Conservation (phyloP, 306 rosid species). For the Hylodesmum podocarpum region DNA sequence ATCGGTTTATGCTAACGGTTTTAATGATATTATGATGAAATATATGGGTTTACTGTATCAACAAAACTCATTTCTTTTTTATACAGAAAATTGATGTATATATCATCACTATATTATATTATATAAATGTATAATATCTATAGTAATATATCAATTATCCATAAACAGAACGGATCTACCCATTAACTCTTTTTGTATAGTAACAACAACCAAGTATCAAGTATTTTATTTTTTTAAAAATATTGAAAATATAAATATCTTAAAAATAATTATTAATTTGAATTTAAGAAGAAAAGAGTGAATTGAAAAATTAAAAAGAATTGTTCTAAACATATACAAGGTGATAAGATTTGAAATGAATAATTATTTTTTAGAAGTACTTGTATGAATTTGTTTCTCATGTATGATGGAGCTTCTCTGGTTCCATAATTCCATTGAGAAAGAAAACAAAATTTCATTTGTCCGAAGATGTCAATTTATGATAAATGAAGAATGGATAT, state of each 20-base stretch:
- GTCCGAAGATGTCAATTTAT: not conserved
- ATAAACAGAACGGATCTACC: too few relatives aligned
- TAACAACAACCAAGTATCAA: too few relatives aligned
- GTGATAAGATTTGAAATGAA: not conserved
- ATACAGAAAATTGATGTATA: too few relatives aligned
- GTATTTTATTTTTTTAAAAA: too few relatives aligned
- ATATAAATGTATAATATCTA: too few relatives aligned
- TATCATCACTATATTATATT: too few relatives aligned
- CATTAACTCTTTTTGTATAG: too few relatives aligned
- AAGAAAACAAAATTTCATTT: not conserved
- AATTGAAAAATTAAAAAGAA: not conserved
- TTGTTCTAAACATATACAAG: not conserved
- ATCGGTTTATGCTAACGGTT: not conserved
- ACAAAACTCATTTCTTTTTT: not conserved
- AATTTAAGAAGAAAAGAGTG: not conserved
- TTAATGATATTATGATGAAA: not conserved
- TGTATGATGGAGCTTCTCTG: not conserved
- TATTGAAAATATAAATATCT: too few relatives aligned
- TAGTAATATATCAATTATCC: too few relatives aligned
- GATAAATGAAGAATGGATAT: conserved; percentile 8
- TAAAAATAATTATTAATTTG: not conserved
- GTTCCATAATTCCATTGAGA: not conserved
- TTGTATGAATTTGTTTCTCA: not conserved
- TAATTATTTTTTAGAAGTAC: not conserved
- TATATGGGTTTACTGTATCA: not conserved